Percentiles rank a stretch among this genome's conserved stretches.
These are phyloP conservation scores for Phytopythium helicoides DNA, from an alignment of 352 stramenopile species.

Conservation along the genomic window DNA sequence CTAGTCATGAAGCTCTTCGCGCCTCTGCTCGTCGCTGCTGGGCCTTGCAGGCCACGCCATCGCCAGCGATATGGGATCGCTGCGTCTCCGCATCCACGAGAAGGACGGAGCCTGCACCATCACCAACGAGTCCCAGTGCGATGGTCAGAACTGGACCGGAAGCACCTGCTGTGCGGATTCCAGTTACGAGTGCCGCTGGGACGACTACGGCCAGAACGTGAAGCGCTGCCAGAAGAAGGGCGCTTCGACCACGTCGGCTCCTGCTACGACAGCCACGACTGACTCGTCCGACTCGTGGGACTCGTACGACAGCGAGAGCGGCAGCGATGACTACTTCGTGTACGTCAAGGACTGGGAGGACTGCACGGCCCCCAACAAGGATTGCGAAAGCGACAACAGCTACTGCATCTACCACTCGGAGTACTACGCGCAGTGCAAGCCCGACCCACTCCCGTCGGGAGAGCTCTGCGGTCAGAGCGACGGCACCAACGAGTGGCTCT, in stretches of 20 bases:
- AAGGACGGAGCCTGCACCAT: constrained; percentile 22
- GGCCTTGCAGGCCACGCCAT: too few relatives aligned
- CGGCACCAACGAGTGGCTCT: constrained; percentile 14
- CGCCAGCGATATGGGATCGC: too few relatives aligned
- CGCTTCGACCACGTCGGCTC: too few relatives aligned
- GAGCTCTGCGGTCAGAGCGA: constrained; percentile 15
- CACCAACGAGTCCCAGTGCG: constrained; percentile 28
- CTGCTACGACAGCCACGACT: too few relatives aligned
- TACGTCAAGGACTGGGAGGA: not conserved
- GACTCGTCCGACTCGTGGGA: too few relatives aligned
- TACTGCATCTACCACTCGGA: constrained; percentile 14
- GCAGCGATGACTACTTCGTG: too few relatives aligned
- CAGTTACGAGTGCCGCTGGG: constrained; percentile 32
- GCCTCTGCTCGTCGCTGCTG: too few relatives aligned
- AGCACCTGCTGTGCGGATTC: constrained; percentile 32
- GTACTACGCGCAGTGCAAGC: constrained; percentile 22
- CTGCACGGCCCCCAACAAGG: not conserved
- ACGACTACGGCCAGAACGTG: constrained; percentile 28
- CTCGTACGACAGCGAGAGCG: too few relatives aligned
- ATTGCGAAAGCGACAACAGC: not conserved
- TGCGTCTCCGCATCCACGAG: too few relatives aligned
- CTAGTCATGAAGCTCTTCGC: too few relatives aligned
- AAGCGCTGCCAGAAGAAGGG: constrained; percentile 13
- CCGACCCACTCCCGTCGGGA: constrained; percentile 6
- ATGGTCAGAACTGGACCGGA: constrained; percentile 31